Evolutionary conservation across 2,329 filamentous ascomycete species (phyloP), one percentile per base, ranked within the genome.

Genomic region (Sarocladium brachiariae): DNA sequence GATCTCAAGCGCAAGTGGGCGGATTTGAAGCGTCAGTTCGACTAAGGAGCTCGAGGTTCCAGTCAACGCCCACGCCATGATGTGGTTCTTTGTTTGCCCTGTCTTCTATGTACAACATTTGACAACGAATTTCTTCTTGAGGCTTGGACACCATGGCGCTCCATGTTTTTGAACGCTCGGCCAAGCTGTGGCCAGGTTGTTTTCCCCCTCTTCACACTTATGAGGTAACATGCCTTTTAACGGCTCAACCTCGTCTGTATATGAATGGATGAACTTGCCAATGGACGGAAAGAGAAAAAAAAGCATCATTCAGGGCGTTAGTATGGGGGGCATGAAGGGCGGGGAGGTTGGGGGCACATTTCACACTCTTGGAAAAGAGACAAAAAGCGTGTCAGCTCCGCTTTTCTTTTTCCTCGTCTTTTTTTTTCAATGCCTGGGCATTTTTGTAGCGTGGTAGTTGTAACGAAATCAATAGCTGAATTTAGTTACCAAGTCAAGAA

Each of bases 1-100:
- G 78, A 80, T 6, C 77, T 92, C 38, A 83, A 75, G 55, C 81
- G 86, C 59, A 89, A 86, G 70, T 91, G 86, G 86, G 81, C 79
- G 48, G 88, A 92, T 59, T 72, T 92, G 55, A 81, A 76, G 67
- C 71, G 73, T 48, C 78, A 81, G 52, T 79, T 82, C 59, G 70
- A 68, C 43, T 43, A 23, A 43, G 23, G n/a, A 3, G 3, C 11
- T 13, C 21, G 19, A 27, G 34, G 6, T 16, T 55, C 9, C 27
- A 4, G 27, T 24, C 4, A 9, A 13, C n/a, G 11, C 4, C 6
- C n/a, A 3, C 27, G 5, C 7, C 16, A 47, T 47, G 43, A 47
- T 9, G 9, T 19, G 16, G 33, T 21, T 31, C 25, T 47, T 6
- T 31, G 31, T 5, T 6, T 31, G 31, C 4, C 25, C 24, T 19